Base-by-base conservation (phyloP, 164 flowering plant species). In the Piper longum region DNA sequence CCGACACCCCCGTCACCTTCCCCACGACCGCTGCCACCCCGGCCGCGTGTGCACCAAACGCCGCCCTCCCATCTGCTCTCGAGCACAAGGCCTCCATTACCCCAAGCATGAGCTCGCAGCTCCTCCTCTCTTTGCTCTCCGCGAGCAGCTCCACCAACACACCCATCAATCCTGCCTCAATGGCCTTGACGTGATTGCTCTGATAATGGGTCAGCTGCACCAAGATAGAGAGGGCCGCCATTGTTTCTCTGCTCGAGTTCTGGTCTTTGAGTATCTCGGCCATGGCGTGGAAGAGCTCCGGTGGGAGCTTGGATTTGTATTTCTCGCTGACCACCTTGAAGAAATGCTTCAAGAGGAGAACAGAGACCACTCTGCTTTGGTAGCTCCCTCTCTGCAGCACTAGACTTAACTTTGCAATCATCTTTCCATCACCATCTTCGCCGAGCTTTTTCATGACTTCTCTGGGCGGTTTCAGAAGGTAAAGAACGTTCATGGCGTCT, bases 61-160 rank as follows among this genome's bases (percentile, higher is more conserved):
- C 84, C 5, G 91, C 71, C 42, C 98, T 66, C 16, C 98, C 98
- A 36, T 88, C 91, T 0, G 96, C 93, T 40, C 83, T 78, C 44
- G 73, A 72, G 64, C 96, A 88, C 0, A 88, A 68, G 41, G 68
- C 16, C 14, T 83, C 87, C 68, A 91, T 41, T n/a, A 67, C 75
- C 16, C 55, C 66, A 7, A 91, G 65, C 44, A 70, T 68, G 70
- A 81, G 60, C 69, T 91, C 98, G 12, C 75, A 60, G 0, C 36
- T 18, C 64, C 78, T 66, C 65, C 75, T 75, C 7, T 85, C 89
- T 0, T 65, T 12, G 0, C 65, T 64, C 60, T 81, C 83, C 0
- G 82, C 79, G 3, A 91, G 83, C 43, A 79, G 67, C 17, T 88
- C 88, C 3, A 87, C 69, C 54, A 86, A 17, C 1, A 75, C 76